phyloP scores from a whole-genome alignment of 208 protist species.

The Trichomonas vaginalis region DNA sequence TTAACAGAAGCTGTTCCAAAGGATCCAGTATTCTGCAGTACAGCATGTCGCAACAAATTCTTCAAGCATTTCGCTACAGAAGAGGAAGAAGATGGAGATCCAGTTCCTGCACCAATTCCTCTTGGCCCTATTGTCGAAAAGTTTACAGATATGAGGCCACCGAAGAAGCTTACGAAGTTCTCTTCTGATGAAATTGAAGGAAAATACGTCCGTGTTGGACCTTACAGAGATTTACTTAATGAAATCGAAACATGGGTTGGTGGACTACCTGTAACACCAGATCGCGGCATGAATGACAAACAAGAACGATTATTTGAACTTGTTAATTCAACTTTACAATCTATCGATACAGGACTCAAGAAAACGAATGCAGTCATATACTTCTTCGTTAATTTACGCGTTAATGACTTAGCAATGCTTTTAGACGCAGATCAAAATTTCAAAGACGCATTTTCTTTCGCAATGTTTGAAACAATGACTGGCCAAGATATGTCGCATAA shows the following conservation, averaged over 20 bases:
- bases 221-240: background rate
- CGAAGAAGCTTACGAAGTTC: background rate
- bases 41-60: background rate
- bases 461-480: background rate
- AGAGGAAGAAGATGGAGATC: background rate
- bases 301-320: background rate
- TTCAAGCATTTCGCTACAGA: background rate
- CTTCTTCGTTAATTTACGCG: background rate
- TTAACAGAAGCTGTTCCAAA: background rate
- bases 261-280: background rate
- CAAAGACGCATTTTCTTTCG: background rate
- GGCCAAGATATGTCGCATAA: background rate
- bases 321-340: background rate
- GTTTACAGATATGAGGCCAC: background rate
- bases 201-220: background rate
- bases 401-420: background rate
- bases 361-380: background rate
- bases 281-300: background rate
- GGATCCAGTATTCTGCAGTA: background rate
- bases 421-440: background rate
- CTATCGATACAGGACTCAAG: background rate
- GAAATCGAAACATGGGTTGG: background rate
- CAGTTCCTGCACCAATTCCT: background rate
- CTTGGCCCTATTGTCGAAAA: background rate
- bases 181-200: background rate